phyloP scores from a whole-genome alignment of 495 filamentous ascomycete species.

The Lepidopterella palustris region DNA sequence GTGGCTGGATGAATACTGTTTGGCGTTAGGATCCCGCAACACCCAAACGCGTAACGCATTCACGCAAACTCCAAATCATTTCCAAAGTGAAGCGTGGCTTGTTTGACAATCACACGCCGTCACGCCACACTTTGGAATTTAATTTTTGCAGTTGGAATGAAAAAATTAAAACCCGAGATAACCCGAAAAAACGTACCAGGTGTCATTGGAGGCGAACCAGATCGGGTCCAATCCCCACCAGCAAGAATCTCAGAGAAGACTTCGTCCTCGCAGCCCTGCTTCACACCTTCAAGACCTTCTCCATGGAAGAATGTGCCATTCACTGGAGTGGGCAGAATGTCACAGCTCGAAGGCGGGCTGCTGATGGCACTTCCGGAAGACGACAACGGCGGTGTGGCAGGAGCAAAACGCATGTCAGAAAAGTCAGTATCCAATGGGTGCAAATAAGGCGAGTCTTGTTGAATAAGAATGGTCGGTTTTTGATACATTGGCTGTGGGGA shows the following conservation, averaged over 20 bases:
- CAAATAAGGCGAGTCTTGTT: constrained; percentile 63
- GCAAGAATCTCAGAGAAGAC: constrained; percentile 70
- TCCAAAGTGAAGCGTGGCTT: not conserved
- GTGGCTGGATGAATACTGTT: constrained; percentile 76
- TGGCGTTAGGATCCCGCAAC: constrained; percentile 3
- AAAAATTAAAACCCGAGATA: no score
- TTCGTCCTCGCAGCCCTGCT: constrained; percentile 72
- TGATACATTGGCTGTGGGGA: constrained; percentile 72
- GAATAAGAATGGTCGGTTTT: constrained; percentile 66
- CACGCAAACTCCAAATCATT: constrained; percentile 1
- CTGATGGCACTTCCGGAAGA: constrained; percentile 75
- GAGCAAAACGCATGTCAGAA: constrained; percentile 65
- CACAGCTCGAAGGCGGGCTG: constrained; percentile 74
- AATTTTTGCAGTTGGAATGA: constrained; percentile 18
- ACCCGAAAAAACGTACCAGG: constrained; percentile 69
- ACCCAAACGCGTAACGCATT: not conserved
- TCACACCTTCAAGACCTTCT: constrained; percentile 70
- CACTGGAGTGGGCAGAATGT: constrained; percentile 73
- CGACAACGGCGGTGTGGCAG: constrained; percentile 84
- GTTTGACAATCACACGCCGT: not conserved
- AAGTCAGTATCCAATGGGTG: constrained; percentile 76
- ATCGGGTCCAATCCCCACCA: constrained; percentile 66
- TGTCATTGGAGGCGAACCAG: constrained; percentile 78
- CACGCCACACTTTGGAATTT: not conserved
- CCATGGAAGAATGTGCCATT: constrained; percentile 70